These are phyloP conservation scores for Fragaria ananassa DNA, from an alignment of 306 rosid species.

Conservation along the genomic window DNA sequence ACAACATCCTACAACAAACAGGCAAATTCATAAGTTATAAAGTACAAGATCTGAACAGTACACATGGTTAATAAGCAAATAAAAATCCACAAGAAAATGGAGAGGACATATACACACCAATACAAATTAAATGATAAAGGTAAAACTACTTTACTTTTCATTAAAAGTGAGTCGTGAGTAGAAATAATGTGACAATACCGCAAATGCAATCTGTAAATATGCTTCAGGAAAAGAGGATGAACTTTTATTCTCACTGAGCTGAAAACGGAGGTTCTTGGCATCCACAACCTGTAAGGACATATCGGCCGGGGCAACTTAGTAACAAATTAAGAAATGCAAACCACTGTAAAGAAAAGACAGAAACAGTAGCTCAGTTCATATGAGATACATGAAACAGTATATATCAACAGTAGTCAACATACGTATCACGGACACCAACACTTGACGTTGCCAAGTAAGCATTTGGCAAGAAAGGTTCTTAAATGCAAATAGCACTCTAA, in stretches of 20 bases:
- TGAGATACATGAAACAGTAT: conserved; percentile 6
- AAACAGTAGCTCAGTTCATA: conserved; percentile 5
- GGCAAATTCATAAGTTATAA: conserved; percentile 31
- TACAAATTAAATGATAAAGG: background rate
- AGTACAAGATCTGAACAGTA: background rate
- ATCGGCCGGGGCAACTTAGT: background rate
- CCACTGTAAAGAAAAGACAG: background rate
- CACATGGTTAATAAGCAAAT: background rate
- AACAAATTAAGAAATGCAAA: background rate
- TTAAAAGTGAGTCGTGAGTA: background rate
- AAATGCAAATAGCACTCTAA: background rate
- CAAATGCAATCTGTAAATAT: conserved; percentile 81
- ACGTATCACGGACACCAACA: background rate
- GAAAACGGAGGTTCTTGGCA: conserved; percentile 79
- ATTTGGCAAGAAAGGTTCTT: background rate
- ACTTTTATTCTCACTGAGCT: conserved; percentile 56
- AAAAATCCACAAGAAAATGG: background rate
- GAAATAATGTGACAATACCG: conserved; percentile 44
- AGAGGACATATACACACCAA: background rate
- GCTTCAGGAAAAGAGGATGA: conserved; percentile 91
- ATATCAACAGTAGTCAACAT: background rate
- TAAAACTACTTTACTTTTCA: background rate
- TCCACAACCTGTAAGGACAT: conserved; percentile 61
- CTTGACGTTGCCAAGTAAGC: background rate
- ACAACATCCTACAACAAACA: conserved; percentile 69